Percentiles rank a stretch among this genome's conserved stretches.
These are phyloP conservation scores for Talaromyces sp. DNA, from an alignment of 2,329 filamentous ascomycete species.

Conservation along the genomic window DNA sequence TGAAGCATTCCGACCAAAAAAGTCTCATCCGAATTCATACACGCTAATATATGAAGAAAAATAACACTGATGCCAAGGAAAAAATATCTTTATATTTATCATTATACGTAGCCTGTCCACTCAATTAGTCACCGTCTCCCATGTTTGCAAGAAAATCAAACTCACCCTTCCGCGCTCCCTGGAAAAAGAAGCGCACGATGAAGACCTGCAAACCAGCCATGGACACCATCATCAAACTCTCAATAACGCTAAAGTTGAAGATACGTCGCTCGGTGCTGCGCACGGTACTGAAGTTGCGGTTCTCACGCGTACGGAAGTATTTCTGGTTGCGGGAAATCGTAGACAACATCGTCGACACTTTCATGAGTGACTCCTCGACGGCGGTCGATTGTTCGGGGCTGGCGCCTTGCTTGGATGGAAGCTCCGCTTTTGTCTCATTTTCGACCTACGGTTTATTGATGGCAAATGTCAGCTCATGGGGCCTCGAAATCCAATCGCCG, in stretches of 20 bases:
- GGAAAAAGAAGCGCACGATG: constrained; percentile 97
- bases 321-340: constrained; percentile 97
- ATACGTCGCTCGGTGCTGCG: constrained; percentile 92
- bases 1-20: background rate
- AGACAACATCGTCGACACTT: constrained; percentile 85
- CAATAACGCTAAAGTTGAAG: constrained; percentile 94
- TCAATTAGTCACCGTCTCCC: background rate
- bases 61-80: background rate
- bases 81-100: background rate
- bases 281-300: constrained; percentile 97
- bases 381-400: constrained; percentile 81
- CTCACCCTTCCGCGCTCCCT: constrained; percentile 66
- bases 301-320: constrained; percentile 98
- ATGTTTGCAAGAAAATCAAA: constrained; percentile 1
- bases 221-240: constrained; percentile 81
- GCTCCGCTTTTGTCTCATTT: constrained; percentile 73
- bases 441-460: constrained; percentile 60
- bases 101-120: constrained; percentile 5
- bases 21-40: constrained; percentile 1
- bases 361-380: constrained; percentile 91
- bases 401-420: constrained; percentile 84
- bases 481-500: background rate
- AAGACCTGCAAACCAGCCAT: constrained; percentile 98
- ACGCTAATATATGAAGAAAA: background rate
- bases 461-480: background rate